These are phyloP conservation scores for Rheum nobile DNA, from an alignment of 148 eudicot species.

Conservation along the genomic window DNA sequence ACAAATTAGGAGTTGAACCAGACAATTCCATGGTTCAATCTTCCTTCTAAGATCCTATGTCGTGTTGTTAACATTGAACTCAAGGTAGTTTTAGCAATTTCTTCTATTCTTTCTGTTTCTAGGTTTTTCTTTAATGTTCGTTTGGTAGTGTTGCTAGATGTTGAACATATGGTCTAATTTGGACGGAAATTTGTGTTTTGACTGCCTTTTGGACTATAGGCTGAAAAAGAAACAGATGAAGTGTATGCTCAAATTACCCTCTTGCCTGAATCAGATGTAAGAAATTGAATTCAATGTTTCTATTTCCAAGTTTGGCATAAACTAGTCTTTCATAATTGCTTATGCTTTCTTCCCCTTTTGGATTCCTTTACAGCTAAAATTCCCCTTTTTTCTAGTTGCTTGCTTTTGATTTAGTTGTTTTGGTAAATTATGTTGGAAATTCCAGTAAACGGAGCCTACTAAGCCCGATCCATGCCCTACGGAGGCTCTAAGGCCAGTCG, in stretches of 20 bases:
- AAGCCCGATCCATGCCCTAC: conserved; percentile 43
- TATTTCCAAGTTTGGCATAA: background rate
- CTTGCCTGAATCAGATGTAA: conserved; percentile 67
- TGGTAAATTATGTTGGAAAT: background rate
- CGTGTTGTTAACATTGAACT: conserved; percentile 50
- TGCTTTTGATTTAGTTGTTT: background rate
- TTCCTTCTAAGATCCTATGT: conserved; percentile 82
- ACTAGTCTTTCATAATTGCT: background rate
- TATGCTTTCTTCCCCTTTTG: background rate
- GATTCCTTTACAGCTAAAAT: background rate
- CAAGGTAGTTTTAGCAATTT: conserved; percentile 24
- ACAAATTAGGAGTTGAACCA: conserved; percentile 66
- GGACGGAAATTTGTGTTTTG: background rate
- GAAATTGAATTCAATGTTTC: conserved; percentile 10
- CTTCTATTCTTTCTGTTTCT: background rate
- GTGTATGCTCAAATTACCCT: conserved; percentile 91
- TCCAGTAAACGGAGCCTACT: conserved; percentile 55
- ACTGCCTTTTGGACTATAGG: conserved; percentile 36
- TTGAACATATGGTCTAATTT: background rate
- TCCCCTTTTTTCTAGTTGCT: background rate
- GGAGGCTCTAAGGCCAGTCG: conserved; percentile 54
- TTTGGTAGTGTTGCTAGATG: background rate
- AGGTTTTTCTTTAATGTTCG: background rate
- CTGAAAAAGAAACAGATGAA: conserved; percentile 91
- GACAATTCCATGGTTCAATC: conserved; percentile 47